phyloP scores from a whole-genome alignment of 169 alveolate genomes.

The Plasmodium inui region DNA sequence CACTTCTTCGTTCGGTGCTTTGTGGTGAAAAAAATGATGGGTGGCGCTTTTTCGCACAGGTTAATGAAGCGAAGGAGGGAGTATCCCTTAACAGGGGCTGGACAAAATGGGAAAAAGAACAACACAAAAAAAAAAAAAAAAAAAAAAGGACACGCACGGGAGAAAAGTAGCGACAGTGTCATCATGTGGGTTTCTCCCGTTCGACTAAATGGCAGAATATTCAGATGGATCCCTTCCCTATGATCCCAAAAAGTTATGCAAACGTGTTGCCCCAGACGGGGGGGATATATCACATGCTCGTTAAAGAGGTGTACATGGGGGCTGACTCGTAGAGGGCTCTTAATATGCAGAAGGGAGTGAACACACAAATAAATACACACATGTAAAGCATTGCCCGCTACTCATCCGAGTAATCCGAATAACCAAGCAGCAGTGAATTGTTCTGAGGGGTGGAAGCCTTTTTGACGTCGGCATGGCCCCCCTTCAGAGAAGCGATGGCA shows the following conservation, averaged over 20 bases:
- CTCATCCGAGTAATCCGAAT: conserved; percentile 50
- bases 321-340: not conserved
- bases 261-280: not conserved
- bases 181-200: not conserved
- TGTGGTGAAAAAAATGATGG: not conserved
- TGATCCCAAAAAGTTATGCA: not conserved
- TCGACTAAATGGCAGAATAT: not conserved
- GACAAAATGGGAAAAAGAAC: not conserved
- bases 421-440: conserved; percentile 31
- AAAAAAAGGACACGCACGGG: not conserved
- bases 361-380: not conserved
- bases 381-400: not conserved
- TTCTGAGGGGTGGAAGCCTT: not conserved
- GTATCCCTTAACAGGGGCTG: not conserved
- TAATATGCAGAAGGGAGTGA: not conserved
- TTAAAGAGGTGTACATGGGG: not conserved
- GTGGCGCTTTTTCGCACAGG: not conserved
- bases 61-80: not conserved
- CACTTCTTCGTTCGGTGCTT: not conserved
- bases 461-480: not conserved
- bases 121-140: not conserved
- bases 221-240: not conserved
- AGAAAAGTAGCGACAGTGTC: not conserved
- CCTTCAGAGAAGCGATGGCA: not conserved
- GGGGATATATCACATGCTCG: not conserved